phyloP scores from a whole-genome alignment of 176 grass and related monocot species.

The Bonia amplexicaulis region DNA sequence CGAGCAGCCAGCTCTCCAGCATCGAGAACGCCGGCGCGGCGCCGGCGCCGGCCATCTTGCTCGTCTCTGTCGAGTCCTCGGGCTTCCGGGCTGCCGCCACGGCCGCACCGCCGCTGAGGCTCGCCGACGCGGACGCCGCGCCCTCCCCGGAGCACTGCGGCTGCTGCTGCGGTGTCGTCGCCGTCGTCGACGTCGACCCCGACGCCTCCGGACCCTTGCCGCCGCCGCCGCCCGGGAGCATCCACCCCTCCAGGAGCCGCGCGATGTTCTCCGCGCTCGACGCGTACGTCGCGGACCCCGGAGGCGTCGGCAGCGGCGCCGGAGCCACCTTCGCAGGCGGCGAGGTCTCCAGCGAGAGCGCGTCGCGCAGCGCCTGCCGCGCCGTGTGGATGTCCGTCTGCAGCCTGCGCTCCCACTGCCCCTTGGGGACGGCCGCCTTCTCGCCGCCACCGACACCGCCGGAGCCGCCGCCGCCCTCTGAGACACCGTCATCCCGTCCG shows the following conservation, averaged over 20 bases:
- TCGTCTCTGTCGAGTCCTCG: conserved; percentile 53
- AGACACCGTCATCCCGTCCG: background rate
- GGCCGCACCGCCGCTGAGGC: conserved; percentile 29
- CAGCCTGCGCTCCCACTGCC: conserved; percentile 83
- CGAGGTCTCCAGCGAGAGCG: conserved; percentile 60
- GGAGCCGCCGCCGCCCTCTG: background rate
- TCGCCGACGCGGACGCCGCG: conserved; percentile 44
- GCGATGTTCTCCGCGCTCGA: conserved; percentile 93
- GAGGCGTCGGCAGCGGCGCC: background rate
- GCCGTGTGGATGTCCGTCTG: conserved; percentile 96
- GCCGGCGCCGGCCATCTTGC: conserved; percentile 40
- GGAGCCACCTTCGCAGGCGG: background rate
- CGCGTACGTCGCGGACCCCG: conserved; percentile 55
- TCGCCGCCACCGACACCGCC: background rate
- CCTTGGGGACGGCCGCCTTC: conserved; percentile 45
- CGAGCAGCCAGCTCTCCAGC: conserved; percentile 87
- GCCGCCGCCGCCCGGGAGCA: conserved; percentile 24
- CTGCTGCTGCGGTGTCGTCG: conserved; percentile 26
- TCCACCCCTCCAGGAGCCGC: conserved; percentile 75
- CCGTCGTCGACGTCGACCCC: conserved; percentile 43
- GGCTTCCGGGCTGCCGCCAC: conserved; percentile 16
- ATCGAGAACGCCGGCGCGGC: conserved; percentile 49
- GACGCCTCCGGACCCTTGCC: conserved; percentile 39
- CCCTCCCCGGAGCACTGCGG: conserved; percentile 47
- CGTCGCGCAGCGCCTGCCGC: conserved; percentile 71